A percentile compares a stretch with the other conserved stretches of the same genome.
phyloP scores from a whole-genome alignment of 257 asterid genomes.

The Rhazya stricta region DNA sequence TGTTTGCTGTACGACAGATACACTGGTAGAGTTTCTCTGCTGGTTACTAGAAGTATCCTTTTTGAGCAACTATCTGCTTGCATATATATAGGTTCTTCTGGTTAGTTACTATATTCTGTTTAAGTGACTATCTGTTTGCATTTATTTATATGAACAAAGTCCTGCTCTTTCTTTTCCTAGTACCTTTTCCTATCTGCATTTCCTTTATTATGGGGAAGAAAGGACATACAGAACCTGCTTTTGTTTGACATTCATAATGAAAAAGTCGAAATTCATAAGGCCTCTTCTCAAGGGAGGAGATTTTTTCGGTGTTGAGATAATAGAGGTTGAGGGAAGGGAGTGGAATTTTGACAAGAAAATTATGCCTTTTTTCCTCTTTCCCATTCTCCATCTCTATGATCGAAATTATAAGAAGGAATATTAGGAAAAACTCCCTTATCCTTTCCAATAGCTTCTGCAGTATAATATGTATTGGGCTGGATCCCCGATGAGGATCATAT shows the following conservation, averaged over 20 bases:
- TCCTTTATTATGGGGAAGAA: neutral
- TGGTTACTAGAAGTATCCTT: too few relatives aligned
- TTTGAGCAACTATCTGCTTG: too few relatives aligned
- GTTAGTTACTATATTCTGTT: too few relatives aligned
- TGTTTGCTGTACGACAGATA: neutral
- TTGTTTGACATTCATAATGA: neutral
- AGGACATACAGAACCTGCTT: neutral
- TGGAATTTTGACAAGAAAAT: neutral
- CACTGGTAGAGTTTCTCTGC: neutral
- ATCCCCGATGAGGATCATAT: neutral
- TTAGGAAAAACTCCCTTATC: neutral
- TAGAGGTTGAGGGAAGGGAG: neutral
- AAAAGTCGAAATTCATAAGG: neutral
- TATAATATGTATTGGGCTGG: neutral
- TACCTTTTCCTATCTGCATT: neutral
- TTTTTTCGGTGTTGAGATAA: neutral
- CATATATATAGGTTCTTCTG: too few relatives aligned
- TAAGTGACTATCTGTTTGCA: too few relatives aligned
- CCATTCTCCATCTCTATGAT: neutral
- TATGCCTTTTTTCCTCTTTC: neutral
- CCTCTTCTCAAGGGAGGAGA: neutral
- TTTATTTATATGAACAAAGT: neutral
- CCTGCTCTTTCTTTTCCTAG: neutral
- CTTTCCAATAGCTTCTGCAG: neutral
- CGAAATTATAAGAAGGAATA: neutral